Base-by-base conservation (phyloP, 208 protist species). In the Crithidia bombi region DNA sequence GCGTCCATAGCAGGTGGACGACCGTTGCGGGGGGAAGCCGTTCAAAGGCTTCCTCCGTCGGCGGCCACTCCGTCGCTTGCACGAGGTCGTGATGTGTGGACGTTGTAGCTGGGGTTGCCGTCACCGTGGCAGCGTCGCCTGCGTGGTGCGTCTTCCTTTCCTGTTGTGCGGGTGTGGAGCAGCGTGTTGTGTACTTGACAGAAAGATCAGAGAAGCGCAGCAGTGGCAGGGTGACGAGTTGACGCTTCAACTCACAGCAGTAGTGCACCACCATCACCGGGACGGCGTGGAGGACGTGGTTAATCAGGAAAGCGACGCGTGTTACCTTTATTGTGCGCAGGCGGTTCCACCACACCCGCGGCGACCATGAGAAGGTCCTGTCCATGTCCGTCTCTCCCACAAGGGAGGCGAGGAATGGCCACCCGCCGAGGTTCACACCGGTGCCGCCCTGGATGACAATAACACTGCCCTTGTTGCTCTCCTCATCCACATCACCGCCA, bases 281-380 rank as follows among this genome's bases (percentile, higher is more conserved):
- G 0, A 83, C 65, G 7, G 90, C 86, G 25, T 85, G 85, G 19
- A 95, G 63, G 49, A 95, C 70, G 72, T 92, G 87, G 25, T 80
- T 65, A 21, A 90, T 39, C 15, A 89, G 64, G 49, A 79, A 44
- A 9, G 73, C 81, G 35, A 63, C 35, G 49, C 55, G 71, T 5
- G 82, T 90, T 33, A 85, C 75, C 38, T 90, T 77, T 14, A 71
- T 57, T 28, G 39, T 32, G 12, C 56, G 58, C 64, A 80, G 9
- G 36, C 69, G 74, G 39, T 35, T 47, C 52, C 74, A 78, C 73
- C 70, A 78, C 41, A 32, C 41, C 10, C 36, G 41, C 32, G 57
- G 65, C 35, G 76, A 67, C 64, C 59, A 76, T 19, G 61, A 30
- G 28, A 61, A 39, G 19, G 55, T 30, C 36, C 11, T 61, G 15